Evolutionary conservation across 2,329 filamentous ascomycete species (phyloP).

Genomic region (Colletotrichum australisinense): DNA sequence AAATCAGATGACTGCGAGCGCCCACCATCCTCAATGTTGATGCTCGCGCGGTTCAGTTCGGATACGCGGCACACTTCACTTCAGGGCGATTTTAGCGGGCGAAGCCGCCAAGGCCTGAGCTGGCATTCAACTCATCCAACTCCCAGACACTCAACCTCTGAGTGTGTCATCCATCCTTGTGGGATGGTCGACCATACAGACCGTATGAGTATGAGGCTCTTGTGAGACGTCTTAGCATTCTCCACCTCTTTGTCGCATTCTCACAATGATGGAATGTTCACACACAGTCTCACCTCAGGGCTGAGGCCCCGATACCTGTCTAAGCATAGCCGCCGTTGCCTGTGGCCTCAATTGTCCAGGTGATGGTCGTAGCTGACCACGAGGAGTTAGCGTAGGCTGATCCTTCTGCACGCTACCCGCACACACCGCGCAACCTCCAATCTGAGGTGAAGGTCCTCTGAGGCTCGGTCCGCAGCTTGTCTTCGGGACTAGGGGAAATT

Average conservation of each 20-base stretch:
- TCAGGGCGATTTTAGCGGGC: neutral
- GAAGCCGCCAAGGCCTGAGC: neutral
- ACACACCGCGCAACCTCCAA: neutral
- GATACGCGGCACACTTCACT: neutral
- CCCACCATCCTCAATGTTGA: too few relatives aligned
- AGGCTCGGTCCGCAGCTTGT: constrained; percentile 11
- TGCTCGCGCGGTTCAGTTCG: neutral
- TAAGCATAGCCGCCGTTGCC: neutral
- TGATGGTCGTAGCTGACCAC: neutral
- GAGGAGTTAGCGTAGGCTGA: constrained; percentile 5
- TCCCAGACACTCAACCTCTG: neutral
- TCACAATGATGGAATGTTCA: too few relatives aligned
- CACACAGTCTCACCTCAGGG: neutral
- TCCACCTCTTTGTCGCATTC: neutral
- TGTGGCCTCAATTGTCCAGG: constrained; percentile 5
- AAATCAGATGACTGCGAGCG: neutral
- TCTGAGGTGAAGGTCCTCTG: neutral
- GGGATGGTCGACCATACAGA: neutral
- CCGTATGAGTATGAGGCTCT: neutral
- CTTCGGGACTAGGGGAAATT: neutral
- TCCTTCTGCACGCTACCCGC: constrained; percentile 2
- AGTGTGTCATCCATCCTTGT: neutral
- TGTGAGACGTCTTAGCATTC: neutral
- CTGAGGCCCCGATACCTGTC: neutral
- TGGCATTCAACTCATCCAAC: neutral